These are phyloP conservation scores for Apophysomyces trapeziformis DNA, from an alignment of 371 early-diverging fungal genomes.

Conservation along the genomic window DNA sequence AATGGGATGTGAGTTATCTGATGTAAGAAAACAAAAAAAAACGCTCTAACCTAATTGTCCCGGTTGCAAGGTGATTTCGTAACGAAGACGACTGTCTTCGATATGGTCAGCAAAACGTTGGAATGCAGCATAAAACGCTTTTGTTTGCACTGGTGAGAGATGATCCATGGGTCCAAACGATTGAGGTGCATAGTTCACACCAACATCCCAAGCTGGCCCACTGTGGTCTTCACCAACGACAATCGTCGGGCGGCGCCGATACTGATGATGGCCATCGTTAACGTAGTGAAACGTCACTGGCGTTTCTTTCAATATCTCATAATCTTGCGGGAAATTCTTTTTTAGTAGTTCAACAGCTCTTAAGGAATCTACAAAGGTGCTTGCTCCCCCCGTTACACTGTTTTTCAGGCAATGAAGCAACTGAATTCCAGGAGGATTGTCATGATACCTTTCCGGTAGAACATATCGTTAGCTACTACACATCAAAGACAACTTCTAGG, in stretches of 20 bases:
- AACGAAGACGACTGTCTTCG: conserved; percentile 61
- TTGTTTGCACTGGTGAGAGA: conserved; percentile 47
- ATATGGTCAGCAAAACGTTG: conserved; percentile 67
- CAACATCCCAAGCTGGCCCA: conserved; percentile 49
- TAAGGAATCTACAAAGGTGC: conserved; percentile 82
- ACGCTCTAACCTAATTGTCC: conserved; percentile 60
- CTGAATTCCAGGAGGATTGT: conserved; percentile 88
- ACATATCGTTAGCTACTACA: neutral
- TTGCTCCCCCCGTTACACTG: conserved; percentile 78
- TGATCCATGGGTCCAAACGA: conserved; percentile 84
- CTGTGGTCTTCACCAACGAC: conserved; percentile 50
- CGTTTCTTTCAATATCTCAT: conserved; percentile 54
- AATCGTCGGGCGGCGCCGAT: conserved; percentile 75
- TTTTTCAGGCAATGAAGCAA: conserved; percentile 83
- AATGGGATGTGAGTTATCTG: neutral
- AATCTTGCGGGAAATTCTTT: conserved; percentile 62
- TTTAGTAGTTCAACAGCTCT: conserved; percentile 69
- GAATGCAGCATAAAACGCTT: conserved; percentile 73
- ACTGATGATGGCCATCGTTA: conserved; percentile 78
- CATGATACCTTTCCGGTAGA: conserved; percentile 46
- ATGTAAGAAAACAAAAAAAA: neutral
- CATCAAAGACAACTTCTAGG: neutral
- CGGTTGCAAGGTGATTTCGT: conserved; percentile 66
- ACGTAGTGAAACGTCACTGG: conserved; percentile 86
- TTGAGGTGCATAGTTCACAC: conserved; percentile 88